Evolutionary conservation across 495 filamentous ascomycete species (phyloP), one percentile per base, ranked within the genome.

Genomic region (Lineolata rhizophorae): DNA sequence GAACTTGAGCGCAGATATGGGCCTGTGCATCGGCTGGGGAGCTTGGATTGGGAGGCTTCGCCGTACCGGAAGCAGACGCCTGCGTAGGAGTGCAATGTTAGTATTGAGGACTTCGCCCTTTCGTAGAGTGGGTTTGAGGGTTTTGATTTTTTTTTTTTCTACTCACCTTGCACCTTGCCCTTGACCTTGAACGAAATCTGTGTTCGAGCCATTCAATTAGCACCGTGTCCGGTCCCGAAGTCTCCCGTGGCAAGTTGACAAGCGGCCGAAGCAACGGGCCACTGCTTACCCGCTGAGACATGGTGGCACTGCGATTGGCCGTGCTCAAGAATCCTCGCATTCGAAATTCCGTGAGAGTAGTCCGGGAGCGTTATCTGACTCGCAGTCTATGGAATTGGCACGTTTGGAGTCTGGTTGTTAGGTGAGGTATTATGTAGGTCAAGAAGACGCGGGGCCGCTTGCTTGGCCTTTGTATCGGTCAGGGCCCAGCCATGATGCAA

Each of bases 1-100:
- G 27, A 37, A 41, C 28, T 34, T 28, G 20, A 34, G 36, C 22
- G 20, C 28, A 14, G 28, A 8, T 5, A 14, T 18, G 10, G 18
- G 15, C 9, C 15, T 19, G 14, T 8, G 30, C 5, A 20, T 17
- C 31, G 19, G 8, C 22, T 17, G 18, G 24, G 19, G 13, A 5
- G 16, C 19, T 15, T 17, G 19, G 5, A 10, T 32, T 15, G 21
- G 16, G n/a, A 4, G 4, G n/a, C 11, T 16, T 28, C 17, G 10
- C 17, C 20, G 36, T 67, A 76, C 64, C 74, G 71, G 50, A 74
- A 82, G 38, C 67, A 72, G 38, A 82, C 76, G 32, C 76, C 73
- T 79, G 29, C 30, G 25, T 21, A 2, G 9, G 18, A 14, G 32
- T 43, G 35, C 43, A 41, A 14, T 34, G 17, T 2, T 3, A 29